Percentiles rank a stretch among this genome's conserved stretches.
phyloP scores from a whole-genome alignment of 768 basidiomycete genomes.

The Chiua virens region DNA sequence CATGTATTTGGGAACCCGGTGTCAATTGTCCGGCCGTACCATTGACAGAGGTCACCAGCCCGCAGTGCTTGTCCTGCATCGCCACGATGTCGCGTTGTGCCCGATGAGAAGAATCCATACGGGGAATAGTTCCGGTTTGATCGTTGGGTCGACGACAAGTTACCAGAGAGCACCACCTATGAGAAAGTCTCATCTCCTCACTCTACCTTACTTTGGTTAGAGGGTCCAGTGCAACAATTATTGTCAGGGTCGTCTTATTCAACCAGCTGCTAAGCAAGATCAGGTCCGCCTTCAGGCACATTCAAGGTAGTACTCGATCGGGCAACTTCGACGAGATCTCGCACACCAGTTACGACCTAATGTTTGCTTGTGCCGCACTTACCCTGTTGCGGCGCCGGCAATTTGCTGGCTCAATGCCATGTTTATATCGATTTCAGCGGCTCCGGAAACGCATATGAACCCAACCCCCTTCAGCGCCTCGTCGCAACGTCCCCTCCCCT shows the following conservation, averaged over 20 bases:
- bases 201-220: conserved; percentile 35
- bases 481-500: conserved; percentile 5
- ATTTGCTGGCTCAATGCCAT: conserved; percentile 25
- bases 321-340: conserved; percentile 30
- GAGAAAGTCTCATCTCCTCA: conserved; percentile 14
- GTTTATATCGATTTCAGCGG: conserved; percentile 30
- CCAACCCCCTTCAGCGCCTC: conserved; percentile 12
- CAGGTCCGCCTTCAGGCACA: conserved; percentile 35
- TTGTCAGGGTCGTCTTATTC: conserved; percentile 28
- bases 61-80: conserved; percentile 17
- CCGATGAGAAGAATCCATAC: conserved; percentile 17
- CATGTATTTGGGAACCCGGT: conserved; percentile 17
- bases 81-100: conserved; percentile 20
- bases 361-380: conserved; percentile 31
- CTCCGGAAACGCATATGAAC: conserved; percentile 37
- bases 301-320: conserved; percentile 21
- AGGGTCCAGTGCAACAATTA: conserved; percentile 14
- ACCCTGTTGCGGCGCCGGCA: conserved; percentile 34
- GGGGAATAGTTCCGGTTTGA: conserved; percentile 17
- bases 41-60: conserved; percentile 18
- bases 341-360: conserved; percentile 27
- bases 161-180: conserved; percentile 11
- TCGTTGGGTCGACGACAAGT: conserved; percentile 19
- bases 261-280: conserved; percentile 22
- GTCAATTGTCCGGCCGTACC: conserved; percentile 12